Percentiles rank a stretch among this genome's conserved stretches.
Evolutionary conservation across 2,329 filamentous ascomycete genomes (phyloP).

Genomic region (Nemania sp.): DNA sequence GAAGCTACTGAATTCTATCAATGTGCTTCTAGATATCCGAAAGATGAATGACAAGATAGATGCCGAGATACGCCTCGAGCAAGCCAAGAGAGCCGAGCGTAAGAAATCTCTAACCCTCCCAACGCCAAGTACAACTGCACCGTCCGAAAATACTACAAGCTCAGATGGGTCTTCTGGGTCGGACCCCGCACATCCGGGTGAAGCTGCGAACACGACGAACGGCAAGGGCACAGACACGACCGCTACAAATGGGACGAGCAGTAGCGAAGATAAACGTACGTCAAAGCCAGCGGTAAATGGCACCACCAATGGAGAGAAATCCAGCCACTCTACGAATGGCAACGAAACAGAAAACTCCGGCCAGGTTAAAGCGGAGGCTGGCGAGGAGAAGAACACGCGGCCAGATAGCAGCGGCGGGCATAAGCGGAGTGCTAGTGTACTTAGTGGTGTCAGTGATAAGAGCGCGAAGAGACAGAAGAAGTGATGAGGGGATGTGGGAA

Average conservation of each 20-base stretch:
- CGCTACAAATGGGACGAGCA: background rate
- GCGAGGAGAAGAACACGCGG: conserved; percentile 50
- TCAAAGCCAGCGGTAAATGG: conserved; percentile 37
- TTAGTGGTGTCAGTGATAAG: conserved; percentile 77
- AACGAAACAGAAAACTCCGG: background rate
- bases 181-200: background rate
- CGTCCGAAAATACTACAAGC: background rate
- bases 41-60: conserved; percentile 83
- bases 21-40: conserved; percentile 75
- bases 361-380: background rate
- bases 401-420: conserved; percentile 62
- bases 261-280: background rate
- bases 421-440: conserved; percentile 85
- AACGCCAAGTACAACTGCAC: conserved; percentile 1
- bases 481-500: background rate
- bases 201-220: conserved; percentile 3
- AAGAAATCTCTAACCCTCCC: conserved; percentile 53
- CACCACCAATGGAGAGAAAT: conserved; percentile 23
- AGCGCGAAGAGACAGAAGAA: conserved; percentile 70
- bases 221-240: background rate
- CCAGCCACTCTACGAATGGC: background rate
- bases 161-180: conserved; percentile 9
- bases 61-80: conserved; percentile 73
- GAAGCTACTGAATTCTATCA: conserved; percentile 74
- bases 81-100: conserved; percentile 67